phyloP scores from a whole-genome alignment of 768 basidiomycete species.

The Hypsizygus marmoreus region DNA sequence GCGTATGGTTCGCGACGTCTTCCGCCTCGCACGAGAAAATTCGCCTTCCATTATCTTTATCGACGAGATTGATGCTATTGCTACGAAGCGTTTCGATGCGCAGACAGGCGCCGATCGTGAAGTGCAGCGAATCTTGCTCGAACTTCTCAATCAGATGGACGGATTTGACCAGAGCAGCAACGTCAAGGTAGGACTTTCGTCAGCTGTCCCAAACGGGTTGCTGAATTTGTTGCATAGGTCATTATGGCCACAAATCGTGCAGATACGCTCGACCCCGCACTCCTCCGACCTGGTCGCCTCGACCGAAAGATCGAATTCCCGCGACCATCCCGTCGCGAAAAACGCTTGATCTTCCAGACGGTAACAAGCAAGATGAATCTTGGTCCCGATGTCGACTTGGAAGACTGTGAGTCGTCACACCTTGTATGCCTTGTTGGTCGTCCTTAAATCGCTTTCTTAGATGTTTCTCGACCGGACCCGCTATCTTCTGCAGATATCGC shows the following conservation, averaged over 20 bases:
- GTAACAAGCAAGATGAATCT: slow-evolving; percentile 98
- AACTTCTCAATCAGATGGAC: slow-evolving; percentile 98
- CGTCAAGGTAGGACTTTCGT: slow-evolving; percentile 76
- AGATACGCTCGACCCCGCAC: slow-evolving; percentile 95
- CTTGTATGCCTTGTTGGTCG: background rate
- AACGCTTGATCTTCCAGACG: slow-evolving; percentile 97
- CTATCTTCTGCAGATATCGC: slow-evolving; percentile 95
- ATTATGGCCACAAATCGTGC: slow-evolving; percentile 99
- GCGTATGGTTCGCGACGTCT: slow-evolving; percentile 99
- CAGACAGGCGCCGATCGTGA: slow-evolving; percentile 99
- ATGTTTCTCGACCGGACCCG: slow-evolving; percentile 95
- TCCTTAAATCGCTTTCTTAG: slow-evolving; percentile 40
- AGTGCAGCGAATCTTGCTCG: slow-evolving; percentile 96
- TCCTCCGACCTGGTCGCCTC: slow-evolving; percentile 95
- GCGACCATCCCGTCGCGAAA: slow-evolving; percentile 89
- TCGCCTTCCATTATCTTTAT: slow-evolving; percentile 99
- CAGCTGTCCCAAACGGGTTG: background rate
- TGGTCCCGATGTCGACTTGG: slow-evolving; percentile 95
- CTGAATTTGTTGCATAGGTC: slow-evolving; percentile 54
- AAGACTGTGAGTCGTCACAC: slow-evolving; percentile 78
- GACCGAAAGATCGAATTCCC: slow-evolving; percentile 99
- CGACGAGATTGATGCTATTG: slow-evolving; percentile 98
- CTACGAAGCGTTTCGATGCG: slow-evolving; percentile 98
- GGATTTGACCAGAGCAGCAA: slow-evolving; percentile 99
- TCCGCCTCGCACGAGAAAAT: slow-evolving; percentile 96